Base-by-base conservation (phyloP, 108 stramenopile species). In the Cyclotella baltica region DNA sequence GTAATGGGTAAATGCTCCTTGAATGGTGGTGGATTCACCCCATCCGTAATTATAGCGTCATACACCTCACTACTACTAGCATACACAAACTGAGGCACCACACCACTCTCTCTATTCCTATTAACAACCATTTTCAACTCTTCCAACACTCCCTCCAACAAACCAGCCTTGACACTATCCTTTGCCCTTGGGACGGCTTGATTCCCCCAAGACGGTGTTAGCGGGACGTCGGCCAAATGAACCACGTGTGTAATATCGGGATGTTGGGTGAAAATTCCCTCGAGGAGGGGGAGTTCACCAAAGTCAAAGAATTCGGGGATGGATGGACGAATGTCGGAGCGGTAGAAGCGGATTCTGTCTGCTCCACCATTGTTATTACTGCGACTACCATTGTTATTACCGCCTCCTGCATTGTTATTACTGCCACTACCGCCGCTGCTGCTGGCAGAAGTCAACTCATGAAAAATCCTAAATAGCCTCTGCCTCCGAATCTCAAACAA, bases 221-320 rank as follows among this genome's bases (percentile, higher is more conserved):
- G 34, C 10, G 61, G 67, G 9, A 68, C 57, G 66, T 72, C 84
- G 9, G 91, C 91, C 79, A 95, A 72, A 71, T 95, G 91, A 6
- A 92, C 91, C 56, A 95, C 85, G 71, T 95, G 93, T 18, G 87
- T 89, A 62, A 95, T 95, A 62, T 92, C 91, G 3, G 86, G 80
- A 84, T 95, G 77, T 50, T 83, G 63, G 56, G 76, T 50, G 52
- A 92, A 91, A 55, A 95, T 92, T 15, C 87, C 84, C 66, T 92
- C 92, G 56, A 95, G 68, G 33, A 95, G 77, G 8, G 93, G 90
- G 0, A 91, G 75, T 81, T 88, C 91, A 13, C 90, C 90, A 56
- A 85, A 58, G 63, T 91, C 90, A 56, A 87, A 89, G 72, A 89
- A 95, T 88, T 95, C 90, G n/a, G 93, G 93, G 75, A 95, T 88